Evolutionary conservation across 2,329 filamentous ascomycete genomes (phyloP), one percentile per base, ranked within the genome.

Genomic region (Alternaria viburni): DNA sequence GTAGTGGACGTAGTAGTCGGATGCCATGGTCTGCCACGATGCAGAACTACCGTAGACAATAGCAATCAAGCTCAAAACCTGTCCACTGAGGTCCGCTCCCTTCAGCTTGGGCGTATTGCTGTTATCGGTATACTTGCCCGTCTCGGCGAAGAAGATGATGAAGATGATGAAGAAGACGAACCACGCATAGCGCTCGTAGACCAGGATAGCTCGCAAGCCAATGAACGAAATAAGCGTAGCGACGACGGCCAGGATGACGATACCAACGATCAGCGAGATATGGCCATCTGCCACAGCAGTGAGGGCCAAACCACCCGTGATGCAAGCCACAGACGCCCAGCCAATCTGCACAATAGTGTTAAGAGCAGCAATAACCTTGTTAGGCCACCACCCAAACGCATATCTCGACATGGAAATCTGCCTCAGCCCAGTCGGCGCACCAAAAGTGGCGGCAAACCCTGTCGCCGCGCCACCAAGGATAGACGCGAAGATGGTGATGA

Each of bases 381-480:
- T 83, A 15, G 83, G 83, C 64, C 79, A 85, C 79, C 83, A 85
- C n/a, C 83, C 83, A 61, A 85, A 83, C n/a, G 81, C 82, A 67
- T 83, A 84, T 54, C 83, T 76, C 52, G 81, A 79, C 28, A 82
- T 78, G 3, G 76, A 75, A 51, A 85, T 83, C 59, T 83, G 80
- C 51, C 83, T 78, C 21, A 85, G 72, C 59, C 76, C 74, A 62
- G 81, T 79, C 49, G 79, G 66, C 7, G 81, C 80, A 56, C 81
- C 81, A 30, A 83, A 77, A 10, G 80, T 83, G 55, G 81, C 81
- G 43, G 74, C 77, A 52, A 78, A 83, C 3, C 80, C 77, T 3
- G 81, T 80, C 46, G 79, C 80, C 2, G 81, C 66, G 28, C 80
- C 77, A 50, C 82, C 82, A 4, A 83, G 67, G 44, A 83, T 64